Evolutionary conservation across 2,329 filamentous ascomycete genomes (phyloP).

Genomic region (Aspergillus brasiliensis): DNA sequence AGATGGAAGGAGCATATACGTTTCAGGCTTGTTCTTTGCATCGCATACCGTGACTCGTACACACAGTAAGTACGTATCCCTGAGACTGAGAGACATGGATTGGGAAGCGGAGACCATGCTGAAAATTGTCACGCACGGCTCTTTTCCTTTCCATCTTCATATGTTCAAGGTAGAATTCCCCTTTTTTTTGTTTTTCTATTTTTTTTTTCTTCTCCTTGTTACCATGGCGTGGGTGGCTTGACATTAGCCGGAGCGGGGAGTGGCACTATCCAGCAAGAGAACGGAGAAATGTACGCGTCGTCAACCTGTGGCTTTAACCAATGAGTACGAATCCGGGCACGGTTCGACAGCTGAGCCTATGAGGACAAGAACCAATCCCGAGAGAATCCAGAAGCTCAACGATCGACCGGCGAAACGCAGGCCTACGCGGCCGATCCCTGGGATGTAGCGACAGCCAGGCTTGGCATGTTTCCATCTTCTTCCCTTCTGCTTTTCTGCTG

Average conservation of each 20-base stretch:
- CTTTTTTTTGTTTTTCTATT: neutral
- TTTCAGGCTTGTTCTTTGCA: neutral
- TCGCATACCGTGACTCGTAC: too few relatives aligned
- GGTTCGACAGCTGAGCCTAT: constrained; percentile 1
- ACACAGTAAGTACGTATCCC: too few relatives aligned
- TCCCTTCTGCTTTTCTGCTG: constrained; percentile 9
- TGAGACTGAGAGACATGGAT: too few relatives aligned
- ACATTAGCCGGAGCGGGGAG: neutral
- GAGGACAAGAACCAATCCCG: constrained; percentile 11
- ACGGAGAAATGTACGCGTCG: constrained; percentile 13
- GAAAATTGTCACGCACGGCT: neutral
- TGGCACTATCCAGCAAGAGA: neutral
- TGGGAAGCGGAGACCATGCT: neutral
- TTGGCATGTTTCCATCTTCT: constrained; percentile 25
- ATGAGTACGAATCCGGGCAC: constrained; percentile 4
- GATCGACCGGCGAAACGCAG: constrained; percentile 22
- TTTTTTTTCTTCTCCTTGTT: neutral
- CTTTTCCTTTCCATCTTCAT: neutral
- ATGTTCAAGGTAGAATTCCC: neutral
- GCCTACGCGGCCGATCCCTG: constrained; percentile 23
- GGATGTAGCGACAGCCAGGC: constrained; percentile 15
- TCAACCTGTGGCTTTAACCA: neutral
- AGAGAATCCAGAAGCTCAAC: constrained; percentile 11
- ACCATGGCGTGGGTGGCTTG: constrained; percentile 1
- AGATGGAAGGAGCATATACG: neutral